Evolutionary conservation across 2,329 filamentous ascomycete genomes (phyloP), one percentile per base, ranked within the genome.

Genomic region (Byssothecium circinans): DNA sequence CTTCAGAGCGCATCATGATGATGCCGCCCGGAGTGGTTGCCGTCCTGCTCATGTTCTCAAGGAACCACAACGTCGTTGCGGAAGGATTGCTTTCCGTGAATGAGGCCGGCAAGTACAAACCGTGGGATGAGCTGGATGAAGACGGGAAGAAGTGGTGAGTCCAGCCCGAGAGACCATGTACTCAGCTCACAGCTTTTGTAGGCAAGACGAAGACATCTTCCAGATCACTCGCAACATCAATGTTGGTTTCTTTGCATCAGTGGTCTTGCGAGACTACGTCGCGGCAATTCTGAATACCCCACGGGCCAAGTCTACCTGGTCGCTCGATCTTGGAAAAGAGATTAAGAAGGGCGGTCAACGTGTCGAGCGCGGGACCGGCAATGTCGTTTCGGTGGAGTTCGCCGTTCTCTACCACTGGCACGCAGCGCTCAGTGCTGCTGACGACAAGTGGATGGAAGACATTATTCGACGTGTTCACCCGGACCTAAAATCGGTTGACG

Each of bases 371-470:
- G 89, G 88, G 34, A 83, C 86, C 0, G 89, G 89, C 45, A 92
- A 91, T 61, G 82, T 86, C 53, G 87, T 90, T 8, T 91, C 87
- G 0, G 87, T 86, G 6, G 89, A 94, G 72, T 94, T 94, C 76
- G 92, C 91, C 65, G 78, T 94, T 8, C 85, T 86, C 60, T 92
- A 94, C 68, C 81, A 88, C 53, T 92, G 88, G 88, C 88, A 92
- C 74, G 89, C 87, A 2, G 84, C 85, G 57, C 87, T 91, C 59
- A 78, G 77, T 45, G 79, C 81, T 45, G 83, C 81, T 57, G 89
- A 94, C 59, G 88, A 91, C 60, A 76, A 83, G 55, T 92, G 88
- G 88, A 85, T 89, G 42, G 80, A 90, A 57, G 76, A 85, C 6
- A 61, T 71, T n/a, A 53, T 65, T 20, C 56, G 54, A 23, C 48